These are phyloP conservation scores for Diplodia corticola DNA, from an alignment of 2,329 filamentous ascomycete species.

Conservation along the genomic window DNA sequence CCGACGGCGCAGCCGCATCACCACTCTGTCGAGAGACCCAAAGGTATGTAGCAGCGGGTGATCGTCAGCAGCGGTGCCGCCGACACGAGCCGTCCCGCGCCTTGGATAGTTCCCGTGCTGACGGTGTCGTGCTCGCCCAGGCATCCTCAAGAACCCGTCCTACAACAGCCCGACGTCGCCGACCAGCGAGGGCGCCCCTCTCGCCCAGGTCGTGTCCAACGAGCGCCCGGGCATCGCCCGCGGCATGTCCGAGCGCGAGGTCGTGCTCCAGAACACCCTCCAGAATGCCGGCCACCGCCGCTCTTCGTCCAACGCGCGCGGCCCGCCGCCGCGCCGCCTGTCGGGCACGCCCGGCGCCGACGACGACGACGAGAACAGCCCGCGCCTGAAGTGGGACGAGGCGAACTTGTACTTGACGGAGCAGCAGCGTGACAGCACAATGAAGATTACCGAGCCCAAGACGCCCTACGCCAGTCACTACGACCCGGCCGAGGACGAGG, in stretches of 20 bases:
- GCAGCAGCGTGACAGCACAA: slow-evolving; percentile 90
- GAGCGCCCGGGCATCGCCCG: slow-evolving; percentile 47
- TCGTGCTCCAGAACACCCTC: slow-evolving; percentile 91
- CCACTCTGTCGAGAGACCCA: slow-evolving; percentile 43
- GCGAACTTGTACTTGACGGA: slow-evolving; percentile 96
- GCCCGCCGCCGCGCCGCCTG: slow-evolving; percentile 70
- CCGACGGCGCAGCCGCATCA: slow-evolving; percentile 33
- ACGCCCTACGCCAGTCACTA: slow-evolving; percentile 94
- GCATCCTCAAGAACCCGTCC: slow-evolving; percentile 86
- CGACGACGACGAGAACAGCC: slow-evolving; percentile 61
- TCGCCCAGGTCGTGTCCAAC: slow-evolving; percentile 35
- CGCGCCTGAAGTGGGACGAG: slow-evolving; percentile 96
- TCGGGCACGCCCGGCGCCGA: slow-evolving; percentile 57
- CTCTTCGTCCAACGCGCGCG: slow-evolving; percentile 71
- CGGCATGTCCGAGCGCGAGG: slow-evolving; percentile 73
- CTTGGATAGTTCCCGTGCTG: slow-evolving; percentile 4
- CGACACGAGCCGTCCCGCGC: background rate
- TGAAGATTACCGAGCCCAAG: slow-evolving; percentile 99
- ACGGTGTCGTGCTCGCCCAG: slow-evolving; percentile 48
- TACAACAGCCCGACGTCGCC: slow-evolving; percentile 51
- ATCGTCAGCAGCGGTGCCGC: background rate
- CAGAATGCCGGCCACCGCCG: slow-evolving; percentile 88
- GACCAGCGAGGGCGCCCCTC: slow-evolving; percentile 41
- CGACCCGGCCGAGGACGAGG: slow-evolving; percentile 83
- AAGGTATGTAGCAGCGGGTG: slow-evolving; percentile 34